These are phyloP conservation scores for Talaromyces borbonicus DNA, from an alignment of 495 filamentous ascomycete genomes.

Conservation along the genomic window DNA sequence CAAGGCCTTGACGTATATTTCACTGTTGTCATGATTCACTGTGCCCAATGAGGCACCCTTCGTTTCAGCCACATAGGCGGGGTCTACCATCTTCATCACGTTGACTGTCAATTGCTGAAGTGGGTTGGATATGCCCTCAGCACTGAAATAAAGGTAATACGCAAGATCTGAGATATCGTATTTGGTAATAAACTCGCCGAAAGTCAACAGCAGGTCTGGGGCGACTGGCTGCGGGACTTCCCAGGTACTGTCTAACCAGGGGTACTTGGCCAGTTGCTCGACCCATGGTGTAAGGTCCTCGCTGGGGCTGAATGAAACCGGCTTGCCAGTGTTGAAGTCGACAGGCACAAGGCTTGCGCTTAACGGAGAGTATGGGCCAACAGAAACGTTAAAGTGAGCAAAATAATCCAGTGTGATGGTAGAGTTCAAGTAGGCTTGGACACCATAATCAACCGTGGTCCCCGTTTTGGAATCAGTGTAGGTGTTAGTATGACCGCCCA, in stretches of 20 bases:
- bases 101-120: conserved; percentile 9
- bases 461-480: conserved; percentile 29
- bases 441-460: conserved; percentile 33
- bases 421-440: conserved; percentile 28
- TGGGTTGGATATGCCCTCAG: conserved; percentile 10
- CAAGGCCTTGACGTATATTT: conserved; percentile 26
- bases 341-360: too few relatives aligned
- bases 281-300: conserved; percentile 20
- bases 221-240: conserved; percentile 38
- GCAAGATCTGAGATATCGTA: conserved; percentile 26
- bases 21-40: conserved; percentile 24
- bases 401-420: conserved; percentile 25
- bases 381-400: conserved; percentile 20
- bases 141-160: neutral
- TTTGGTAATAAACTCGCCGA: conserved; percentile 35
- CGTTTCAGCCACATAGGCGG: conserved; percentile 15
- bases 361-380: conserved; percentile 9
- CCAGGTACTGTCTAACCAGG: conserved; percentile 27
- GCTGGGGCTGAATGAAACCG: conserved; percentile 11
- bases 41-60: neutral
- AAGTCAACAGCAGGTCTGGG: conserved; percentile 38
- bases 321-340: conserved; percentile 18
- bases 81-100: conserved; percentile 5
- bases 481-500: conserved; percentile 37
- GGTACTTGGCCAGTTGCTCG: conserved; percentile 28